phyloP scores from a whole-genome alignment of 2,329 filamentous ascomycete genomes.

The Pleomassaria siparia region DNA sequence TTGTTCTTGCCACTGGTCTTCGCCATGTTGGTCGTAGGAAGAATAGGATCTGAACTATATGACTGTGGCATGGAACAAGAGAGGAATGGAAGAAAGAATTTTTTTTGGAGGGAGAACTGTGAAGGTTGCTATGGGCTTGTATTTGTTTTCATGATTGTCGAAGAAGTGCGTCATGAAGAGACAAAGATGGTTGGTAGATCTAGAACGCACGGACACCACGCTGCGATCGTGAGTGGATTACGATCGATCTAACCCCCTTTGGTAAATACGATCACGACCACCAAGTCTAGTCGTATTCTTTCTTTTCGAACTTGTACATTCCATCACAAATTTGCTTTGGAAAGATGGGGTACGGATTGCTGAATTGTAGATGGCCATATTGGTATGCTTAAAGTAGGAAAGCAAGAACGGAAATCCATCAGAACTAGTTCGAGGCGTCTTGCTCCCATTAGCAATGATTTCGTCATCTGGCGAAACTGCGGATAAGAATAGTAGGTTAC shows the following conservation, averaged over 20 bases:
- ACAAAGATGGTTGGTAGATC: conserved; percentile 29
- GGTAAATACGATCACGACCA: neutral
- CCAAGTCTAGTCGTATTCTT: too few relatives aligned
- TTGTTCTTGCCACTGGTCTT: conserved; percentile 24
- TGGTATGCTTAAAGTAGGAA: too few relatives aligned
- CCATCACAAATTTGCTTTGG: too few relatives aligned
- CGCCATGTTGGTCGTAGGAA: conserved; percentile 37
- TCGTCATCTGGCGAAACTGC: too few relatives aligned
- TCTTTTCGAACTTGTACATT: neutral
- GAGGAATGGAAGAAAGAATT: neutral
- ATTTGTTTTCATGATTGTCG: conserved; percentile 17
- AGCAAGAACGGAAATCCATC: too few relatives aligned
- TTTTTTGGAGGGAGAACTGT: neutral
- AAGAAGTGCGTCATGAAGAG: conserved; percentile 37
- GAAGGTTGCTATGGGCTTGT: conserved; percentile 2
- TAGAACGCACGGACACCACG: conserved; percentile 10
- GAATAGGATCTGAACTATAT: conserved; percentile 30
- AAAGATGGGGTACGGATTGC: too few relatives aligned
- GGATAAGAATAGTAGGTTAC: too few relatives aligned
- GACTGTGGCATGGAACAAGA: conserved; percentile 16
- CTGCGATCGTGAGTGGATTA: conserved; percentile 4
- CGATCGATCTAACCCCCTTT: conserved; percentile 15
- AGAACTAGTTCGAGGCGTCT: too few relatives aligned
- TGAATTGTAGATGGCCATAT: too few relatives aligned
- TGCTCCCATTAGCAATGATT: too few relatives aligned